These are phyloP conservation scores for Cercospora canescens DNA, from an alignment of 2,329 filamentous ascomycete genomes.

Conservation along the genomic window DNA sequence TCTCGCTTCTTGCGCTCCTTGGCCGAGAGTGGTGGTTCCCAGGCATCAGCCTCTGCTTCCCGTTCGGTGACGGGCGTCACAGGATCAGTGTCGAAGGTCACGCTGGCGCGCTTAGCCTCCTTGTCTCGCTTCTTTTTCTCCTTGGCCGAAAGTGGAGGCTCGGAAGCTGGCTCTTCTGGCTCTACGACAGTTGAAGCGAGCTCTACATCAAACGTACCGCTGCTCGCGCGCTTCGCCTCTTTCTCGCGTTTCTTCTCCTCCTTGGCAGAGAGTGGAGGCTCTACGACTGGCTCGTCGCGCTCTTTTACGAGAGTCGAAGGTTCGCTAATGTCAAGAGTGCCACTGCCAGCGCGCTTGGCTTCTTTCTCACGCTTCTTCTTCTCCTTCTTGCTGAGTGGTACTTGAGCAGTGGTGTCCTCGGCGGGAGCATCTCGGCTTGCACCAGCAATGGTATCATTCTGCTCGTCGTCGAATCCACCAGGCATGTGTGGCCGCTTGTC, in stretches of 20 bases:
- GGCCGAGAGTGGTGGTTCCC: constrained; percentile 38
- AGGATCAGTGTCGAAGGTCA: constrained; percentile 17
- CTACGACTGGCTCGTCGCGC: background rate
- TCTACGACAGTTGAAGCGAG: constrained; percentile 2
- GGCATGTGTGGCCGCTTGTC: constrained; percentile 57
- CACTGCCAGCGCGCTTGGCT: constrained; percentile 30
- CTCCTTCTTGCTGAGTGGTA: constrained; percentile 32
- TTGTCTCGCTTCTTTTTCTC: constrained; percentile 49
- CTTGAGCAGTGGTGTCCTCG: constrained; percentile 32
- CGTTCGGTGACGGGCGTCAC: constrained; percentile 9
- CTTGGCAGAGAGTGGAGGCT: constrained; percentile 2
- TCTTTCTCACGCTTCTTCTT: constrained; percentile 41
- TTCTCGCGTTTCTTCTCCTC: constrained; percentile 38
- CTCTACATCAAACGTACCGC: constrained; percentile 15
- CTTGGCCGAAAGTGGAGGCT: constrained; percentile 36
- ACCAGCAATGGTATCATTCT: background rate
- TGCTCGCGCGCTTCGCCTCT: constrained; percentile 34
- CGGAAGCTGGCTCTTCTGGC: constrained; percentile 32
- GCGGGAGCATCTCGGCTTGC: constrained; percentile 1
- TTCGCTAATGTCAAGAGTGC: constrained; percentile 16
- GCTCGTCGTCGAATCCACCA: constrained; percentile 56
- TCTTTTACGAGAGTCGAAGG: constrained; percentile 14
- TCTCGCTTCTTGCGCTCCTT: constrained; percentile 49
- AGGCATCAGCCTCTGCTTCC: constrained; percentile 24
- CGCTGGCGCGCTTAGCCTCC: constrained; percentile 34